phyloP scores from a whole-genome alignment of 1,139 yeast species.

The Pichia norvegensis region DNA sequence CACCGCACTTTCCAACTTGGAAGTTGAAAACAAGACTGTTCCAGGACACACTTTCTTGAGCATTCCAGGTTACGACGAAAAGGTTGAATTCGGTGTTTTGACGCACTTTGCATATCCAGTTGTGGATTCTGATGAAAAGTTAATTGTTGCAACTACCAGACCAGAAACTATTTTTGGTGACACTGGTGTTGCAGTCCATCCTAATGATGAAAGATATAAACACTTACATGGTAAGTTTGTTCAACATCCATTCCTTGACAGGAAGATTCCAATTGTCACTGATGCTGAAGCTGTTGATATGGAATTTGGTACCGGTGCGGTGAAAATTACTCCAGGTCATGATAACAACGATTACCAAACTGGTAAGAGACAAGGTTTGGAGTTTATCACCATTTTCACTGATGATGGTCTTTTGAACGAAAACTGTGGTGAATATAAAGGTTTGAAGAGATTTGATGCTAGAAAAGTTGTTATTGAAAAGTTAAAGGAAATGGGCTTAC shows the following conservation, averaged over 20 bases:
- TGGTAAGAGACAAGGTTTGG: constrained; percentile 89
- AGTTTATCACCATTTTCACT: constrained; percentile 80
- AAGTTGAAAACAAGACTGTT: constrained; percentile 87
- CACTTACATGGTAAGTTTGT: constrained; percentile 93
- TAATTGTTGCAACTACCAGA: constrained; percentile 95
- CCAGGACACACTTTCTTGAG: constrained; percentile 72
- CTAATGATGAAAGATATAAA: constrained; percentile 83
- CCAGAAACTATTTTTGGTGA: constrained; percentile 98
- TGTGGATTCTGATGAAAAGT: constrained; percentile 78
- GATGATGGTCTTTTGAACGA: constrained; percentile 90
- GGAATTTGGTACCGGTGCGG: constrained; percentile 99
- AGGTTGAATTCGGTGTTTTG: constrained; percentile 91
- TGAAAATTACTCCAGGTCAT: constrained; percentile 96
- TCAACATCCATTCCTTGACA: constrained; percentile 82
- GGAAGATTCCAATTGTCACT: constrained; percentile 77
- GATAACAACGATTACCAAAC: constrained; percentile 95
- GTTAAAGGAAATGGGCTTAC: constrained; percentile 67
- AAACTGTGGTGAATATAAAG: constrained; percentile 88
- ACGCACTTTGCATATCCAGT: constrained; percentile 91
- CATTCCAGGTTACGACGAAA: constrained; percentile 86
- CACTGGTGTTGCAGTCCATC: constrained; percentile 96
- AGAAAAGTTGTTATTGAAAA: constrained; percentile 77
- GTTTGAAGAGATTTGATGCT: constrained; percentile 92
- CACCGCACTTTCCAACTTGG: constrained; percentile 93
- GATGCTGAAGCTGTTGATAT: constrained; percentile 95